Evolutionary conservation across 495 filamentous ascomycete genomes (phyloP).

Genomic region (Penicillium turbatum): DNA sequence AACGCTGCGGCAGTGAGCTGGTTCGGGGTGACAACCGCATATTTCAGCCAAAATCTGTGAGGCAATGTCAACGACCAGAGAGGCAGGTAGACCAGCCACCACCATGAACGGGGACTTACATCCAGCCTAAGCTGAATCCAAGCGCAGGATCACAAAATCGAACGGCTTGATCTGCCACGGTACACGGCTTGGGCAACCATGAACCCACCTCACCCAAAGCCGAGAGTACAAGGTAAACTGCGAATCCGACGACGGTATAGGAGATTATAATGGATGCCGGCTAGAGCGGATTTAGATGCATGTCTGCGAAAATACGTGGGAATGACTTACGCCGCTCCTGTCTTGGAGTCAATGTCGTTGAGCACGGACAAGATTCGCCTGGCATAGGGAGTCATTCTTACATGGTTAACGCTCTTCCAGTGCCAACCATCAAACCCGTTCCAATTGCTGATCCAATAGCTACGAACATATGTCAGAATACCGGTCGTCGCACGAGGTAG

Average conservation of each 20-base stretch:
- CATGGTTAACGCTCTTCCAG: conserved; percentile 57
- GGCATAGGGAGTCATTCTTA: conserved; percentile 40
- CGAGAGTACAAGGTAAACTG: conserved; percentile 58
- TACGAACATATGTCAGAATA: conserved; percentile 14
- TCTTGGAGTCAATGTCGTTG: background rate
- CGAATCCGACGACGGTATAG: conserved; percentile 54
- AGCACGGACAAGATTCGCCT: too few species aligned
- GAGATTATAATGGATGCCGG: conserved; percentile 59
- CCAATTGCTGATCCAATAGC: conserved; percentile 83
- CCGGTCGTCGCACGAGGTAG: background rate
- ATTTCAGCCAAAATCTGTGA: conserved; percentile 53
- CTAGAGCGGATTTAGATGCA: conserved; percentile 29
- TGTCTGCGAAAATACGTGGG: background rate
- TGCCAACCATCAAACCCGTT: conserved; percentile 61
- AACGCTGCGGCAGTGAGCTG: conserved; percentile 72
- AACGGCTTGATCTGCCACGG: conserved; percentile 57
- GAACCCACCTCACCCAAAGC: conserved; percentile 62
- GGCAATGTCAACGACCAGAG: background rate
- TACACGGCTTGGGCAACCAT: conserved; percentile 52
- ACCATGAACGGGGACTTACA: conserved; percentile 23
- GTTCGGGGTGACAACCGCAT: conserved; percentile 73
- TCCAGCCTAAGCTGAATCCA: conserved; percentile 58
- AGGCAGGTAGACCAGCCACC: background rate
- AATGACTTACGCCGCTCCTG: conserved; percentile 34
- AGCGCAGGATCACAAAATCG: conserved; percentile 60